A percentile compares a stretch with the other conserved stretches of the same genome.
Conservation (phyloP, 495 filamentous ascomycete species). For the Trichocladium antarcticum region DNA sequence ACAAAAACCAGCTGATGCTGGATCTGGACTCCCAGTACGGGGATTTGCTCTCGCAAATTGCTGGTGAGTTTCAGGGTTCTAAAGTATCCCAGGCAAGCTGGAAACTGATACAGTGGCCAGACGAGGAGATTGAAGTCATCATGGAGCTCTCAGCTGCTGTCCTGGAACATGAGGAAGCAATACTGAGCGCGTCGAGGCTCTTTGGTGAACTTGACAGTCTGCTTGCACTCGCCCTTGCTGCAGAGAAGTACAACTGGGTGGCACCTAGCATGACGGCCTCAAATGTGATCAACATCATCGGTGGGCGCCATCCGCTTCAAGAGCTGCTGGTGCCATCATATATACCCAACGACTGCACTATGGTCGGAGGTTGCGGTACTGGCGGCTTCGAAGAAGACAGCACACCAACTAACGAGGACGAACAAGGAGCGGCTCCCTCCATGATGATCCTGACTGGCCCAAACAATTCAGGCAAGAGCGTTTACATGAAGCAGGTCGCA, state of each 20-base stretch:
- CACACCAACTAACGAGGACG: slow-evolving; percentile 1
- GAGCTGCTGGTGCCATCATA: slow-evolving; percentile 79
- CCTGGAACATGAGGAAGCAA: slow-evolving; percentile 55
- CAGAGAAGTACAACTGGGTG: slow-evolving; percentile 59
- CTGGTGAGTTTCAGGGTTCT: slow-evolving; percentile 43
- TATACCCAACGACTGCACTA: slow-evolving; percentile 66
- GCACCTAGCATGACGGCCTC: slow-evolving; percentile 57
- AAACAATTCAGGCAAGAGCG: slow-evolving; percentile 92
- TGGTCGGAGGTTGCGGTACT: slow-evolving; percentile 52
- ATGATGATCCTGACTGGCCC: slow-evolving; percentile 84
- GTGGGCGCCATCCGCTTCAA: slow-evolving; percentile 82
- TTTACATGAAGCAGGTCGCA: slow-evolving; percentile 94
- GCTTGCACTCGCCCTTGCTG: slow-evolving; percentile 69
- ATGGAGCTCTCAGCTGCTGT: slow-evolving; percentile 65
- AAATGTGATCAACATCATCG: slow-evolving; percentile 67
- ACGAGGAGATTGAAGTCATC: slow-evolving; percentile 84
- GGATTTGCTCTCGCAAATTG: slow-evolving; percentile 73
- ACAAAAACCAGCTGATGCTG: slow-evolving; percentile 76
- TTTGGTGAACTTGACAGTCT: slow-evolving; percentile 86
- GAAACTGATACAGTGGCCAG: slow-evolving; percentile 30
- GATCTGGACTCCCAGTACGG: slow-evolving; percentile 75
- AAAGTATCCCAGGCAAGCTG: neutral
- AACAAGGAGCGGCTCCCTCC: slow-evolving; percentile 39
- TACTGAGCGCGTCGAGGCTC: slow-evolving; percentile 58
- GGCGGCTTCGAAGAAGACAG: slow-evolving; percentile 2